Conservation (phyloP, 208 protist genomes). For the Trichomonas tenax region DNA sequence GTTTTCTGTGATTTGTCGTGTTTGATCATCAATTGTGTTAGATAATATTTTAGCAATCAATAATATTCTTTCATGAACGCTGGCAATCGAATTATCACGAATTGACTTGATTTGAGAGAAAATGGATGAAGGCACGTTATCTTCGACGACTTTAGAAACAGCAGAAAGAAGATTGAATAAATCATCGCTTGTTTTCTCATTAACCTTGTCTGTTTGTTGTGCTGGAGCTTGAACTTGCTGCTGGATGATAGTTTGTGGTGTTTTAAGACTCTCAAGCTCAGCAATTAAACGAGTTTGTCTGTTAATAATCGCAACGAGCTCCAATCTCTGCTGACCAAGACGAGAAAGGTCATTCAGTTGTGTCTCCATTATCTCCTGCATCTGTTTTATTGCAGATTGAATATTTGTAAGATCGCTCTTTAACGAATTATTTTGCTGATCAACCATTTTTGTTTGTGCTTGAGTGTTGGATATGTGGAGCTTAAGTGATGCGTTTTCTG, state of each 20-base stretch:
- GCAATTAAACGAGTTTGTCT: neutral
- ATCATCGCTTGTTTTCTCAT: neutral
- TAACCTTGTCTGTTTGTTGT: neutral
- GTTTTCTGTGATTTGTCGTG: neutral
- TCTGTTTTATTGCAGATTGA: neutral
- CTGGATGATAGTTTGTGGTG: neutral
- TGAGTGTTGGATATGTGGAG: neutral
- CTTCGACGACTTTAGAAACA: neutral
- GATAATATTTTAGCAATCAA: neutral
- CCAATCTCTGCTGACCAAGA: neutral
- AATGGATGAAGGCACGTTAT: neutral
- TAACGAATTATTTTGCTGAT: neutral
- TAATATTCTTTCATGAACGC: neutral
- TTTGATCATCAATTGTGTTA: neutral
- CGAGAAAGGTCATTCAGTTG: neutral
- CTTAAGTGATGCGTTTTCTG: neutral
- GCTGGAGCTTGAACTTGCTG: neutral
- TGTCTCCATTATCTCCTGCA: neutral
- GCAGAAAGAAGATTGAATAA: neutral
- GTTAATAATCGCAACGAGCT: neutral
- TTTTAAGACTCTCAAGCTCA: neutral
- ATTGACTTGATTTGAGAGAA: neutral
- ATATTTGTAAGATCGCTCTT: neutral
- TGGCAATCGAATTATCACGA: neutral
- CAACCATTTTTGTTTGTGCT: neutral